Conservation (phyloP, 2,329 filamentous ascomycete genomes). For the Cladosporium sp. region DNA sequence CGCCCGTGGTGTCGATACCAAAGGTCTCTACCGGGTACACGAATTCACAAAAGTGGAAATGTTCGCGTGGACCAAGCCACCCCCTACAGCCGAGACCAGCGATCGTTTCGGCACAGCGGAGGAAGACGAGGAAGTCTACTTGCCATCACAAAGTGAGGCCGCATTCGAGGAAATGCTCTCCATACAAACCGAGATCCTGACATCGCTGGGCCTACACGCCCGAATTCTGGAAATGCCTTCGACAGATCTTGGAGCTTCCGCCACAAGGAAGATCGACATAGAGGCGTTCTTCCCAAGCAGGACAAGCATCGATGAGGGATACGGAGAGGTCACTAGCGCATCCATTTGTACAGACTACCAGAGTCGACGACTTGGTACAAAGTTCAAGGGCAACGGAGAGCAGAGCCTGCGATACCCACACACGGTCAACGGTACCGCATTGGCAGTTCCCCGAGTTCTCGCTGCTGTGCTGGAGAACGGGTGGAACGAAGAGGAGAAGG, state of each 20-base stretch:
- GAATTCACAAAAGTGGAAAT: constrained; percentile 99
- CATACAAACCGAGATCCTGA: constrained; percentile 83
- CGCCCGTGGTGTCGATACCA: constrained; percentile 83
- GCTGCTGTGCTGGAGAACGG: constrained; percentile 89
- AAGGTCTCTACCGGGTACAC: constrained; percentile 93
- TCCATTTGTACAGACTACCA: constrained; percentile 97
- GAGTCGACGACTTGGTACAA: constrained; percentile 76
- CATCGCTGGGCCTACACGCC: constrained; percentile 75
- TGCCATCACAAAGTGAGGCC: constrained; percentile 48
- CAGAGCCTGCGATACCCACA: constrained; percentile 72
- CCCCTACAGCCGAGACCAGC: constrained; percentile 25
- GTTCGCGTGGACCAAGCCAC: constrained; percentile 76
- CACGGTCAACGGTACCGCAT: constrained; percentile 90
- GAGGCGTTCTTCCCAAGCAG: constrained; percentile 92
- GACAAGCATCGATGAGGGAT: constrained; percentile 66
- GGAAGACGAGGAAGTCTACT: constrained; percentile 15
- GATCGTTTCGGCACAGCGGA: constrained; percentile 34
- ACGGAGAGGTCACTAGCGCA: constrained; percentile 90
- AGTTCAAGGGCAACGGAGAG: constrained; percentile 55
- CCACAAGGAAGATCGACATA: constrained; percentile 85
- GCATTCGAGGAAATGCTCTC: constrained; percentile 83
- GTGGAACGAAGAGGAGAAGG: constrained; percentile 71
- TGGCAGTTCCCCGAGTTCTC: constrained; percentile 86
- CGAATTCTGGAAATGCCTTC: constrained; percentile 92
- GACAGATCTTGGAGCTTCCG: constrained; percentile 84